Percentiles rank a stretch among this genome's conserved stretches.
phyloP scores from a whole-genome alignment of 768 basidiomycete genomes.

The Pleurotus tuoliensis region DNA sequence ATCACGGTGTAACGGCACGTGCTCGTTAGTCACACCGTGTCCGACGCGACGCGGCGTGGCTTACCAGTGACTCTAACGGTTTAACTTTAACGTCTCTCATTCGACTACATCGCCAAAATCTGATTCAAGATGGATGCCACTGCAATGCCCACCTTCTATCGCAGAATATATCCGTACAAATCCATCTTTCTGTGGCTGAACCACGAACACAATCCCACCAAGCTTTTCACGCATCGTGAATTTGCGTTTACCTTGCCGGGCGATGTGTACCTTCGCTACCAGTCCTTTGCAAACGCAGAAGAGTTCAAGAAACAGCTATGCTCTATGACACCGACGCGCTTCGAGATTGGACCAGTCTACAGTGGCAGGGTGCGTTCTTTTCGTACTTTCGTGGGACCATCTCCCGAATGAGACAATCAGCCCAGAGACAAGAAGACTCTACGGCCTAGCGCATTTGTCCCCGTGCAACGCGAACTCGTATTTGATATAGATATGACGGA shows the following conservation, averaged over 20 bases:
- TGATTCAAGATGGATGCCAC: constrained; percentile 19
- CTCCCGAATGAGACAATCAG: constrained; percentile 36
- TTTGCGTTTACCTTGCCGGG: constrained; percentile 91
- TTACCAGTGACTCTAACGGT: neutral
- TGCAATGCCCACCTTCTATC: constrained; percentile 67
- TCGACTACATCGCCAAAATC: constrained; percentile 1
- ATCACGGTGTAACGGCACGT: too few species aligned
- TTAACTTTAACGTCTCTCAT: neutral
- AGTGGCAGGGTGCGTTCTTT: constrained; percentile 63
- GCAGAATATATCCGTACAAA: constrained; percentile 91
- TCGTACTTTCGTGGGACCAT: neutral
- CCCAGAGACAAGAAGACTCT: constrained; percentile 88
- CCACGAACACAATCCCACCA: constrained; percentile 76
- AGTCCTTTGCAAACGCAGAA: constrained; percentile 80
- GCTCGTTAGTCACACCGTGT: too few species aligned
- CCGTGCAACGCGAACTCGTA: constrained; percentile 85
- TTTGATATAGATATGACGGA: constrained; percentile 99
- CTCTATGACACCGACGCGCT: constrained; percentile 83
- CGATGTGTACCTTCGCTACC: constrained; percentile 92
- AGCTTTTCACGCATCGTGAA: constrained; percentile 89
- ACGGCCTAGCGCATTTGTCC: constrained; percentile 61
- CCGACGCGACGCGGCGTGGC: too few species aligned
- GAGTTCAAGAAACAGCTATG: constrained; percentile 92
- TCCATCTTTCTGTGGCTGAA: constrained; percentile 94
- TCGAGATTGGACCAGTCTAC: constrained; percentile 96